These are phyloP conservation scores for Leishmania martiniquensis DNA, from an alignment of 208 protist genomes.

Conservation along the genomic window DNA sequence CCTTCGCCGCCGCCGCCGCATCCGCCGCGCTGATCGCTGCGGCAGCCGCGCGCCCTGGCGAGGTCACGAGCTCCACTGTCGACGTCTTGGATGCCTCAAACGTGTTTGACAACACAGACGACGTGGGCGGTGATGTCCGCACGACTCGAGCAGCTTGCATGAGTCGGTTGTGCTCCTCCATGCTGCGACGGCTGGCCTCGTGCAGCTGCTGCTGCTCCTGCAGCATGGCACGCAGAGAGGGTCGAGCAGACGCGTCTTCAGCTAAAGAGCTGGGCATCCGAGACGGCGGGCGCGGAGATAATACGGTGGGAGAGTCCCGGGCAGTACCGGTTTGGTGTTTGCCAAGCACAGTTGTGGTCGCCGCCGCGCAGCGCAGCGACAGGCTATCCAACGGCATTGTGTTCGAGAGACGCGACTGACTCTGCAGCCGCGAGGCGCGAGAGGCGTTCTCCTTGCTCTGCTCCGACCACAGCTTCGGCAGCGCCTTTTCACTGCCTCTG, in stretches of 20 bases:
- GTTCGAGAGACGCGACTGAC: slow-evolving; percentile 19
- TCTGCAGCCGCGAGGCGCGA: slow-evolving; percentile 30
- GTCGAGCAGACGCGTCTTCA: neutral
- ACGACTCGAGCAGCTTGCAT: slow-evolving; percentile 33
- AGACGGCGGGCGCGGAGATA: neutral
- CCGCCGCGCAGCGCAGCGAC: neutral
- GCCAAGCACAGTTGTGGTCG: neutral
- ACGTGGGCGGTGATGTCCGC: slow-evolving; percentile 1
- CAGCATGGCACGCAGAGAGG: slow-evolving; percentile 67
- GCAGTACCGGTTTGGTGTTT: neutral
- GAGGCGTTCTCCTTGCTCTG: slow-evolving; percentile 40
- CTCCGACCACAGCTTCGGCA: slow-evolving; percentile 28
- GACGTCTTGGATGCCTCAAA: slow-evolving; percentile 4
- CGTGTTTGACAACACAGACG: neutral
- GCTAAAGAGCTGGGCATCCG: neutral
- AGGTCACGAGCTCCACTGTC: neutral
- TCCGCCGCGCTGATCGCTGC: neutral
- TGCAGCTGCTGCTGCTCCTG: slow-evolving; percentile 61
- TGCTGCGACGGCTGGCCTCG: slow-evolving; percentile 31
- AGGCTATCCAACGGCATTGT: slow-evolving; percentile 3
- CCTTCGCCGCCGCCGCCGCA: neutral
- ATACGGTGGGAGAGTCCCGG: neutral
- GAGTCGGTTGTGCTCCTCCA: slow-evolving; percentile 46
- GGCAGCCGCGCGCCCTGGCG: neutral
- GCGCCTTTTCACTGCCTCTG: neutral